phyloP scores from a whole-genome alignment of 2,329 filamentous ascomycete species.

The Akanthomyces muscarius region DNA sequence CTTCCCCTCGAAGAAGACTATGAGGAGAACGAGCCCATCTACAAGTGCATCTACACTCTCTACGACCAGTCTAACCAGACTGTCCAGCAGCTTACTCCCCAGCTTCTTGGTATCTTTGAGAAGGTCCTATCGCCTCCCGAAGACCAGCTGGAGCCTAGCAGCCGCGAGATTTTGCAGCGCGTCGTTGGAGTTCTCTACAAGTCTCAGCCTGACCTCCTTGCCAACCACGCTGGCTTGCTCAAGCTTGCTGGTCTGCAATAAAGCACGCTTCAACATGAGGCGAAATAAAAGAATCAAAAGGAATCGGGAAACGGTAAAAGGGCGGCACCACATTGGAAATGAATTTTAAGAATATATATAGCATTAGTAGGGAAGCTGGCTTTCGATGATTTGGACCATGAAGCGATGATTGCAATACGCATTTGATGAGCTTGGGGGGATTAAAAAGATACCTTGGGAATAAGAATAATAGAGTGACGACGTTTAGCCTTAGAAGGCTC shows the following conservation, averaged over 20 bases:
- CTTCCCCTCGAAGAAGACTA: conserved; percentile 90
- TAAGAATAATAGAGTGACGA: conserved; percentile 13
- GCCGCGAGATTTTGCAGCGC: conserved; percentile 60
- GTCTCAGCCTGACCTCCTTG: conserved; percentile 29
- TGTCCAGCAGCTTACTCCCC: conserved; percentile 64
- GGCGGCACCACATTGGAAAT: conserved; percentile 6
- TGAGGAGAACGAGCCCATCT: conserved; percentile 94
- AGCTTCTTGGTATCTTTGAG: conserved; percentile 67
- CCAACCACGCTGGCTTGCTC: conserved; percentile 30
- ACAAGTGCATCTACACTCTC: conserved; percentile 81
- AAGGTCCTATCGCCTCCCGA: conserved; percentile 67
- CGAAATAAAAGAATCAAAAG: not conserved
- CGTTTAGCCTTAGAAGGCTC: not conserved
- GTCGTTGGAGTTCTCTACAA: conserved; percentile 51
- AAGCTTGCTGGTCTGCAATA: conserved; percentile 28
- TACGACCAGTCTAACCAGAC: conserved; percentile 69
- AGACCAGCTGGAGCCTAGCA: conserved; percentile 72
- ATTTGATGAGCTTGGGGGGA: conserved; percentile 14
- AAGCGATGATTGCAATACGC: conserved; percentile 16
- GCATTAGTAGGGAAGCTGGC: conserved; percentile 7
- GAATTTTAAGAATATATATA: conserved; percentile 13
- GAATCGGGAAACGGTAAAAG: not conserved
- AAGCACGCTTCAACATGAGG: not conserved
- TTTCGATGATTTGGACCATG: conserved; percentile 17
- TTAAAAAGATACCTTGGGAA: conserved; percentile 15